Conservation (phyloP, 768 basidiomycete genomes). For the Lactarius indigo region DNA sequence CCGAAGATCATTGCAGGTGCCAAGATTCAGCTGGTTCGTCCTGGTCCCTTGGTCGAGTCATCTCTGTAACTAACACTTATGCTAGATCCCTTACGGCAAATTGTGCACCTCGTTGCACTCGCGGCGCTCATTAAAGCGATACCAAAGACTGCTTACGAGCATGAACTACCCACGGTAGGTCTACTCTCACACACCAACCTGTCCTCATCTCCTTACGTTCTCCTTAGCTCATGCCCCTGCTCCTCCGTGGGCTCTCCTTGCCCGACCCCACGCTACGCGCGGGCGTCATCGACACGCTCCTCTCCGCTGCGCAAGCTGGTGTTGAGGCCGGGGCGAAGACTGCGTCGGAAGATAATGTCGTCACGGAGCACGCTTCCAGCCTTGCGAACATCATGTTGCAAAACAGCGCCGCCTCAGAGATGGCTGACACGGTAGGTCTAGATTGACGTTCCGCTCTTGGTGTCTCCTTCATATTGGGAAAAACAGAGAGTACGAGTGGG, state of each 20-base stretch:
- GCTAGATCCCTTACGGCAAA: conserved; percentile 51
- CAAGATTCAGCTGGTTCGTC: conserved; percentile 50
- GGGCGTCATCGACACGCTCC: conserved; percentile 77
- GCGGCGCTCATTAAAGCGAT: conserved; percentile 76
- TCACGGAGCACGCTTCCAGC: conserved; percentile 68
- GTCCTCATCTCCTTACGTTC: neutral
- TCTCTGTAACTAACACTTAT: neutral
- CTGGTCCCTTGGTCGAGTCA: neutral
- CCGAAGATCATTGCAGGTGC: conserved; percentile 73
- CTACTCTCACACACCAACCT: neutral
- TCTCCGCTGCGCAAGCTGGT: conserved; percentile 61
- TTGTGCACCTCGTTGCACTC: conserved; percentile 77
- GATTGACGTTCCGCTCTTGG: neutral
- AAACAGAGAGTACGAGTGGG: conserved; percentile 68
- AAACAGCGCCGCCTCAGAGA: conserved; percentile 49
- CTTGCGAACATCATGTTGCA: conserved; percentile 71
- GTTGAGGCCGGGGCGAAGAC: conserved; percentile 38
- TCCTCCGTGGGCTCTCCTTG: conserved; percentile 80
- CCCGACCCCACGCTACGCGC: conserved; percentile 69
- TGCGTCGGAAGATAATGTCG: conserved; percentile 29
- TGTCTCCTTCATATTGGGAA: neutral
- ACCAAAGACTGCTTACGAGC: conserved; percentile 68
- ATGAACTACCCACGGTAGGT: conserved; percentile 61
- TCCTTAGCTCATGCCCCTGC: conserved; percentile 79
- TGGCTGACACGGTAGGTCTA: conserved; percentile 51